Evolutionary conservation across 768 basidiomycete genomes (phyloP).

Genomic region (Russula emetica): DNA sequence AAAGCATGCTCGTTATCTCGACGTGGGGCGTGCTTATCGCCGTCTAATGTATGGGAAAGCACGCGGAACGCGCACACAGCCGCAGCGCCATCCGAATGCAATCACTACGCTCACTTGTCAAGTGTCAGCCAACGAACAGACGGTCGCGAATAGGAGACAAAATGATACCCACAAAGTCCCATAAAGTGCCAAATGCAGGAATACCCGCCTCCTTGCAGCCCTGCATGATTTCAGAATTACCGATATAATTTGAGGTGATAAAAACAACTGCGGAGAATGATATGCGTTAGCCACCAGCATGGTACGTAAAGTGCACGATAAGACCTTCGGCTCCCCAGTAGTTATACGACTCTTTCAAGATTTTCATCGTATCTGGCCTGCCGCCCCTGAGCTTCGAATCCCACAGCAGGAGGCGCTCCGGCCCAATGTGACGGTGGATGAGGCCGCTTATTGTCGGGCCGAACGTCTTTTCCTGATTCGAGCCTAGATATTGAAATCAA

Average conservation of each 20-base stretch:
- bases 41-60: not conserved
- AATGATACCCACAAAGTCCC: slow-evolving; percentile 26
- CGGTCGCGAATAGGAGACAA: not conserved
- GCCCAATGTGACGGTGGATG: slow-evolving; percentile 38
- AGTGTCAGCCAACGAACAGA: not conserved
- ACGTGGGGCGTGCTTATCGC: not conserved
- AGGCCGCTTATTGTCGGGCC: slow-evolving; percentile 42
- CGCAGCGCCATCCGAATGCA: not conserved
- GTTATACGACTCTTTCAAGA: slow-evolving; percentile 38
- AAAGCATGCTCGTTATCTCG: not conserved
- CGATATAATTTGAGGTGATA: slow-evolving; percentile 42
- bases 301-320: not conserved
- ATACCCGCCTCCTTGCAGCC: slow-evolving; percentile 38
- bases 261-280: slow-evolving; percentile 35
- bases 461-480: slow-evolving; percentile 45
- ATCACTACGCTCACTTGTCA: not conserved
- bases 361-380: slow-evolving; percentile 39
- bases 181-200: slow-evolving; percentile 37
- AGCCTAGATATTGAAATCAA: too few relatives aligned
- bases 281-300: not conserved
- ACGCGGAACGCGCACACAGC: not conserved
- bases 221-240: slow-evolving; percentile 43
- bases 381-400: slow-evolving; percentile 41
- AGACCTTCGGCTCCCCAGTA: slow-evolving; percentile 38
- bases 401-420: slow-evolving; percentile 41